Conservation (phyloP, 345 rosid species). For the Lepidium africanum region DNA sequence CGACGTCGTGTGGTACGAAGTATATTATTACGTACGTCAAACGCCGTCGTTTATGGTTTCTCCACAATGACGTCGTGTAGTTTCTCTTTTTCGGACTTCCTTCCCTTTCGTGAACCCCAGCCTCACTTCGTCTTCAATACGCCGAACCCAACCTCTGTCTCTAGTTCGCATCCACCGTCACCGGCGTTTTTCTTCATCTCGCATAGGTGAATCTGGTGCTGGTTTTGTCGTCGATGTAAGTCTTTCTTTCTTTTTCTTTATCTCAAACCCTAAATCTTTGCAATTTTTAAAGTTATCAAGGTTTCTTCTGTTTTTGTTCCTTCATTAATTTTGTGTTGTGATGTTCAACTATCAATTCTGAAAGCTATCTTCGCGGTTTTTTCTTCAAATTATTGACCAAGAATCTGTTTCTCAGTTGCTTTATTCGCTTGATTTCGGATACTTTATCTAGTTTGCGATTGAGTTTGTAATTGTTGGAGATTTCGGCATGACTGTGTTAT, state of each 20-base stretch:
- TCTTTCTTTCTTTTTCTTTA: neutral
- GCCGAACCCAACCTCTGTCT: conserved; percentile 7
- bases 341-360: neutral
- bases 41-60: neutral
- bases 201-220: neutral
- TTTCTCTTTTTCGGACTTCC: neutral
- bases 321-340: neutral
- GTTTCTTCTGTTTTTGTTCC: neutral
- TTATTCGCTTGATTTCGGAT: neutral
- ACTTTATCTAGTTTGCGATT: neutral
- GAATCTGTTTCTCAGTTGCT: neutral
- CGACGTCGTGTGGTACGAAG: conserved; percentile 7
- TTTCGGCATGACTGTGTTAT: neutral
- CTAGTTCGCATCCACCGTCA: neutral
- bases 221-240: conserved; percentile 7
- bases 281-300: neutral
- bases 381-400: neutral
- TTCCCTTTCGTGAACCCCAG: conserved; percentile 16
- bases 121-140: conserved; percentile 3
- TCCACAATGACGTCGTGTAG: neutral
- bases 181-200: neutral
- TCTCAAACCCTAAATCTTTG: conserved; percentile 27
- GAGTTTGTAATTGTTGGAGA: neutral
- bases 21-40: neutral
- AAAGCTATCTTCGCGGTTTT: neutral